phyloP scores from a whole-genome alignment of 768 basidiomycete genomes.

The Mycena metata region DNA sequence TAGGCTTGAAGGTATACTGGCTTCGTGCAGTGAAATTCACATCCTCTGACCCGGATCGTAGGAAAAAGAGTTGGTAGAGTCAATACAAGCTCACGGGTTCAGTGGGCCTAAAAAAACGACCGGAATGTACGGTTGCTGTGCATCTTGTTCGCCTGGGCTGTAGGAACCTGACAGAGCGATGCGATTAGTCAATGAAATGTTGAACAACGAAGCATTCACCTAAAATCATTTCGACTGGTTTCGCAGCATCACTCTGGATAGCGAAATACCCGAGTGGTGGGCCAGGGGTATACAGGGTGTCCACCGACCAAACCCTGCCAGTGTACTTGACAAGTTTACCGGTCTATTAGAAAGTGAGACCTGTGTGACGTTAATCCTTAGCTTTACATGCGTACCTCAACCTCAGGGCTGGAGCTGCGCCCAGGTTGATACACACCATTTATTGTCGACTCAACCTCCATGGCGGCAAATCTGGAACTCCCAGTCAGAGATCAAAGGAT shows the following conservation, averaged over 20 bases:
- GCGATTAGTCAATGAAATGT: constrained; percentile 9
- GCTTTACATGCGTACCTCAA: constrained; percentile 4
- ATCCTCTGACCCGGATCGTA: constrained; percentile 9
- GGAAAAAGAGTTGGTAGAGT: constrained; percentile 6
- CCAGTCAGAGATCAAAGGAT: neutral
- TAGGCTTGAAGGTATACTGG: constrained; percentile 14
- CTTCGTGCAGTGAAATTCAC: constrained; percentile 10
- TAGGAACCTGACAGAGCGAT: constrained; percentile 12
- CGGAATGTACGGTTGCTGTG: constrained; percentile 10
- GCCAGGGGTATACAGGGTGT: constrained; percentile 7
- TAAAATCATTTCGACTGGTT: constrained; percentile 7
- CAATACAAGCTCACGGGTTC: constrained; percentile 9
- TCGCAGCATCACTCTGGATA: constrained; percentile 5
- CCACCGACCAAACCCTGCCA: constrained; percentile 10
- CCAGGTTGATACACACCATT: constrained; percentile 5
- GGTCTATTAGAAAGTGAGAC: constrained; percentile 9
- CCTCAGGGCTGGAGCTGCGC: neutral
- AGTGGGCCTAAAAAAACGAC: constrained; percentile 10
- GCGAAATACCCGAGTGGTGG: constrained; percentile 7
- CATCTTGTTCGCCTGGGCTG: constrained; percentile 7
- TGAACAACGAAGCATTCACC: constrained; percentile 8
- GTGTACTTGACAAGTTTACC: constrained; percentile 12
- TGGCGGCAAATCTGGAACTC: constrained; percentile 11
- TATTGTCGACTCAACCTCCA: constrained; percentile 6
- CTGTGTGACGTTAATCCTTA: constrained; percentile 1